Evolutionary conservation across 2,329 filamentous ascomycete species (phyloP).

Genomic region (Mariannaea elegans): DNA sequence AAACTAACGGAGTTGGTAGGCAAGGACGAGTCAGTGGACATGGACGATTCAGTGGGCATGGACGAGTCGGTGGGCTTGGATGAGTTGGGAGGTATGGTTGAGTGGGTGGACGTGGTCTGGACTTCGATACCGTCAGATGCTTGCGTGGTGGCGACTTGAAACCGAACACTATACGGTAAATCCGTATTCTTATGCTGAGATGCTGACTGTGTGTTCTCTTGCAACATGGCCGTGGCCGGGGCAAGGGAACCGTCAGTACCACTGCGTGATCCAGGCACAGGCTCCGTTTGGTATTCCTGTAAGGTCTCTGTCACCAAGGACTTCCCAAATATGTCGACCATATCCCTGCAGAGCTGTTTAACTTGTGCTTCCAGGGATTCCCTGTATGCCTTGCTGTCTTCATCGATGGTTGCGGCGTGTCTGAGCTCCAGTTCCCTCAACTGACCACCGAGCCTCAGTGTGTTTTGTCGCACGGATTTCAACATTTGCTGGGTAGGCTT

Average conservation of each 20-base stretch:
- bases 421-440: neutral
- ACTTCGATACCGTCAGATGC: neutral
- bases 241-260: too few species aligned
- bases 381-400: neutral
- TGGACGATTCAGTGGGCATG: neutral
- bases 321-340: neutral
- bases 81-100: neutral
- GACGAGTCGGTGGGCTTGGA: neutral
- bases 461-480: neutral
- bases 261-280: too few species aligned
- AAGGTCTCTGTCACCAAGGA: neutral
- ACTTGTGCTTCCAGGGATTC: neutral
- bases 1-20: neutral
- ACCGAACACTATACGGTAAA: neutral
- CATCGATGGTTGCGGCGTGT: neutral
- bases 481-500: neutral
- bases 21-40: neutral
- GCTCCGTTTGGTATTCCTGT: neutral
- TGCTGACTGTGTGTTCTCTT: too few species aligned
- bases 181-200: too few species aligned
- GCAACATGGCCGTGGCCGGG: neutral
- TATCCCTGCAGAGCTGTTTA: neutral
- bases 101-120: too few species aligned
- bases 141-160: neutral
- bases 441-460: neutral